These are phyloP conservation scores for Spiraea crenata DNA, from an alignment of 331 rosid species.

Conservation along the genomic window DNA sequence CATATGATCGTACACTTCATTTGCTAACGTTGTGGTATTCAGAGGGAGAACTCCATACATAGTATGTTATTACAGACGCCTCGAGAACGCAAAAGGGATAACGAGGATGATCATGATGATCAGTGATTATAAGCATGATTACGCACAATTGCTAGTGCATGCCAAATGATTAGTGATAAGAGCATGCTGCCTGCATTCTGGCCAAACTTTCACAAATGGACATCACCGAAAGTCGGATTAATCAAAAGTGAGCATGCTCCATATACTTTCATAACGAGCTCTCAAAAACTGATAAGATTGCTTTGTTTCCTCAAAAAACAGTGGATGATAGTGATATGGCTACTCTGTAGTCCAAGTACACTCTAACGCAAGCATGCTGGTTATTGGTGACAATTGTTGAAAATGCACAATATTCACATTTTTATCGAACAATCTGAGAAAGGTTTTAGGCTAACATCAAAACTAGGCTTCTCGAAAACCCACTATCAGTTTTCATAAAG, in stretches of 20 bases:
- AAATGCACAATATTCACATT: background rate
- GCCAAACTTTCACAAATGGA: slow-evolving; percentile 23
- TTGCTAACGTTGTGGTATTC: too few relatives aligned
- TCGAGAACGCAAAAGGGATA: background rate
- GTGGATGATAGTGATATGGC: too few relatives aligned
- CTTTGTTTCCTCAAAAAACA: too few relatives aligned
- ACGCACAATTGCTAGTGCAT: slow-evolving; percentile 38
- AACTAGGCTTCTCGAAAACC: background rate
- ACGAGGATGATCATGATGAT: slow-evolving; percentile 20
- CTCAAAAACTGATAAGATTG: slow-evolving; percentile 6
- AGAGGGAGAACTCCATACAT: too few relatives aligned
- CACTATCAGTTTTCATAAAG: background rate
- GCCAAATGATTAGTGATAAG: slow-evolving; percentile 47
- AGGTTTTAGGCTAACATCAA: too few relatives aligned
- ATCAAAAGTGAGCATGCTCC: background rate
- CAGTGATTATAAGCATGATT: slow-evolving; percentile 33
- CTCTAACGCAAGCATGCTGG: background rate
- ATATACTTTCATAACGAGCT: slow-evolving; percentile 22
- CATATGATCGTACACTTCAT: too few relatives aligned
- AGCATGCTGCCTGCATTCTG: slow-evolving; percentile 36
- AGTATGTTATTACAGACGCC: too few relatives aligned
- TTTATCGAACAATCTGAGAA: too few relatives aligned
- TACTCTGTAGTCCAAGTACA: too few relatives aligned
- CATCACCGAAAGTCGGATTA: slow-evolving; percentile 72
- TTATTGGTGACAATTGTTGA: background rate